phyloP scores from a whole-genome alignment of 139 green algal genomes.

The Tetradesmus lagerheimii region DNA sequence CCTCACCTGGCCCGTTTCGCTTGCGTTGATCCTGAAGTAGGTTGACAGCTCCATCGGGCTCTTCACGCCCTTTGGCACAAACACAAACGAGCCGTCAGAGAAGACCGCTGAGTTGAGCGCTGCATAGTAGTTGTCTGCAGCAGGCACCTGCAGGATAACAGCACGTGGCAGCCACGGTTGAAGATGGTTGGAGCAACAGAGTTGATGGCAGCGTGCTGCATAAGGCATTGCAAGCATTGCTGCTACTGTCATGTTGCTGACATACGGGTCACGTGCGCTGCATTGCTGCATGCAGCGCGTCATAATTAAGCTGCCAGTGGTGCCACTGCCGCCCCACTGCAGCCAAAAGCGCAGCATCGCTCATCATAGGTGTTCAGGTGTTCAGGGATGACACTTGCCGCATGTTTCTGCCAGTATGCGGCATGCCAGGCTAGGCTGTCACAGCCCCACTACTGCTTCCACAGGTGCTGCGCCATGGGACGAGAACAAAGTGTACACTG shows the following conservation, averaged over 20 bases:
- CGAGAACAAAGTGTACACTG: neutral
- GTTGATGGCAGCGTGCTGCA: too few species aligned
- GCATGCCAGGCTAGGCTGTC: too few species aligned
- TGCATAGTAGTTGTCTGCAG: conserved; percentile 98
- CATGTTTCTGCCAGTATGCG: too few species aligned
- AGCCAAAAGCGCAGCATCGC: too few species aligned
- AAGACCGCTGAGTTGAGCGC: conserved; percentile 99
- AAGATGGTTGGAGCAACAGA: too few species aligned
- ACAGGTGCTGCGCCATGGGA: too few species aligned
- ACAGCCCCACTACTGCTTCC: too few species aligned
- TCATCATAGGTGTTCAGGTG: too few species aligned
- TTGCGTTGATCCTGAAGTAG: conserved; percentile 99
- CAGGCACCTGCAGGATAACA: conserved; percentile 79
- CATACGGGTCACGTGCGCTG: too few species aligned
- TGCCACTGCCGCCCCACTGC: neutral
- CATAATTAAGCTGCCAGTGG: neutral
- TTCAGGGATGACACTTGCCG: too few species aligned
- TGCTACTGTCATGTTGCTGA: neutral
- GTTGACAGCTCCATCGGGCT: conserved; percentile 99
- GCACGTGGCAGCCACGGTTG: too few species aligned
- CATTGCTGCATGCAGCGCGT: neutral
- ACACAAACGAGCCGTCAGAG: conserved; percentile 98
- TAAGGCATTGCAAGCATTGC: neutral
- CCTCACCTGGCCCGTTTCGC: conserved; percentile 90
- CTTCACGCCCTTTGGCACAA: conserved; percentile 96